Percentiles rank a stretch among this genome's conserved stretches.
Conservation (phyloP, 495 filamentous ascomycete genomes). For the Penicillium chermesinum region DNA sequence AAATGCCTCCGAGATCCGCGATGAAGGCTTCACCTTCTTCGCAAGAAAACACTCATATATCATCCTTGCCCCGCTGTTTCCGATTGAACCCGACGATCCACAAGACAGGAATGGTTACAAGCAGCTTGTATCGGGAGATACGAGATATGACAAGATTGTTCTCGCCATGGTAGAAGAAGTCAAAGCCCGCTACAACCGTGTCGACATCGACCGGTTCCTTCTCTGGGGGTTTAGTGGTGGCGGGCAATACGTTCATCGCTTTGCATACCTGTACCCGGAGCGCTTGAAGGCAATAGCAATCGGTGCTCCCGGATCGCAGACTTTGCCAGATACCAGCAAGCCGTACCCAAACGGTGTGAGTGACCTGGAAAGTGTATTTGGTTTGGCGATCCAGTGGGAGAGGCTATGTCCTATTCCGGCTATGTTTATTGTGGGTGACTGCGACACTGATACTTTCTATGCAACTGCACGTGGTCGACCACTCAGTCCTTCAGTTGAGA, state of each 20-base stretch:
- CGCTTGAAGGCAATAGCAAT: neutral
- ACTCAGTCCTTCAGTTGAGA: neutral
- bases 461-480: neutral
- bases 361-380: constrained; percentile 1
- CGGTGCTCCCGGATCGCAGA: neutral
- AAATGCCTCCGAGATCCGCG: constrained; percentile 1
- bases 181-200: neutral
- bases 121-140: neutral
- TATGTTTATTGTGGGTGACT: constrained; percentile 1
- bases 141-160: neutral
- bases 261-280: constrained; percentile 1
- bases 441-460: constrained; percentile 1
- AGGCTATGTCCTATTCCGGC: neutral
- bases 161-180: constrained; percentile 4
- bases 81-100: neutral
- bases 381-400: neutral
- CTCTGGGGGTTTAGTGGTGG: constrained; percentile 2
- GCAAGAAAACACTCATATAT: neutral
- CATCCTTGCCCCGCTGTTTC: constrained; percentile 2
- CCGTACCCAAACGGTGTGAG: constrained; percentile 1
- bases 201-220: neutral
- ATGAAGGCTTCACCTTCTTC: neutral
- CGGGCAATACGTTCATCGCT: constrained; percentile 1
- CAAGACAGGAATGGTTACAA: neutral
- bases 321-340: neutral